These are phyloP conservation scores for Vachellia collinsii DNA, from an alignment of 306 rosid genomes.

Conservation along the genomic window DNA sequence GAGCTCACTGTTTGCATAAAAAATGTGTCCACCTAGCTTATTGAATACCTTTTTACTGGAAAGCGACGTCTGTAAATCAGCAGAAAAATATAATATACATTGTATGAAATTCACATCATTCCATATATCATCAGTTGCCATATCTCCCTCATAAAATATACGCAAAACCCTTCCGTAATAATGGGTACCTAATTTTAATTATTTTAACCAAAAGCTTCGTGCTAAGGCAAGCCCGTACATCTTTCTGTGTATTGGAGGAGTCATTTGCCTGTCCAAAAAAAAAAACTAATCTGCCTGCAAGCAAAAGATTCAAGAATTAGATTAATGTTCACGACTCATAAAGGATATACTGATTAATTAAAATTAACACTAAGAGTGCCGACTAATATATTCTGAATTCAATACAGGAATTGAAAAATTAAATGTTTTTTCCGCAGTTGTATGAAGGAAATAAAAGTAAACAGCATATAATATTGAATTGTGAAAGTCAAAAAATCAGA, in stretches of 20 bases:
- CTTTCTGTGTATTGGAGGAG: no score
- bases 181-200: not conserved
- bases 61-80: constrained; percentile 23
- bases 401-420: not conserved
- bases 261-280: no score
- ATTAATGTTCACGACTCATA: no score
- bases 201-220: not conserved
- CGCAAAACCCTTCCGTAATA: not conserved
- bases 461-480: not conserved
- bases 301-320: no score
- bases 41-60: constrained; percentile 24
- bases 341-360: no score
- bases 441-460: not conserved
- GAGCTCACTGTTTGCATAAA: no score
- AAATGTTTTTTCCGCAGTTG: not conserved
- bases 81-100: not conserved
- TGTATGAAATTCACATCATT: constrained; percentile 5
- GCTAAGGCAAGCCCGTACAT: no score
- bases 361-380: no score
- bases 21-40: no score
- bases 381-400: no score
- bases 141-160: not conserved
- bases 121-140: not conserved
- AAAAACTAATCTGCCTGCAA: no score
- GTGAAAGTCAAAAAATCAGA: not conserved